Base-by-base conservation (phyloP, 768 basidiomycete species). In the Termitomyces sp. region DNA sequence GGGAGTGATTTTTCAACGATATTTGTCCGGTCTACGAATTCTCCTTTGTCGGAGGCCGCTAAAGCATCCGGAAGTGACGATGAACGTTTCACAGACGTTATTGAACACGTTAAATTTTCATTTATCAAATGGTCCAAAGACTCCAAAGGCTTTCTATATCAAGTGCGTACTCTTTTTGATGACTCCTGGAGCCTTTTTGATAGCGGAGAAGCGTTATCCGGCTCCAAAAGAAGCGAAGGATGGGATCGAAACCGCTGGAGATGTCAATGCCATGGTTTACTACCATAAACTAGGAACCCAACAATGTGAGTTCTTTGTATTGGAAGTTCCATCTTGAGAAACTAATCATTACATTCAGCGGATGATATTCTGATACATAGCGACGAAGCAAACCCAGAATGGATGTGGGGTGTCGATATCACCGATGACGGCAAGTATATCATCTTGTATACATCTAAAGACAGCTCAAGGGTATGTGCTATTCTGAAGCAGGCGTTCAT, bases 61-160 rank as follows among this genome's bases (percentile, higher is more conserved):
- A 67, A 73, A 53, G 64, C 58, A 28, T 64, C 67, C n/a, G 73
- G 75, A 8, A 76, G 79, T 52, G 77, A 85, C 62, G 73, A 78
- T 20, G 75, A 74, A 36, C 75, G 84, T 45, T 76, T 91, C 38
- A 62, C 75, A 3, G 91, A 93, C 46, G 85, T 85, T 59, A 71
- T 92, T 54, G 79, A 85, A 55, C 87, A 81, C 66, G 87, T 90
- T 60, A 93, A 93, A 68, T 92, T 90, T 70, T 87, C 86, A 0
- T 70, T 74, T 11, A 77, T 92, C 44, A 74, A 76, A 28, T 93
- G 91, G 92, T 85, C 85, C 4, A 81, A 83, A 55, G 89, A 92
- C 70, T 86, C 83, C 55, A 85, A 84, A 60, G 91, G 92, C 1
- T 91, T 93, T 71, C 90, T 93, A 72, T 94, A 94, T 68, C 90